phyloP scores from a whole-genome alignment of 2,329 filamentous ascomycete species.

The Macroventuria anomochaeta region DNA sequence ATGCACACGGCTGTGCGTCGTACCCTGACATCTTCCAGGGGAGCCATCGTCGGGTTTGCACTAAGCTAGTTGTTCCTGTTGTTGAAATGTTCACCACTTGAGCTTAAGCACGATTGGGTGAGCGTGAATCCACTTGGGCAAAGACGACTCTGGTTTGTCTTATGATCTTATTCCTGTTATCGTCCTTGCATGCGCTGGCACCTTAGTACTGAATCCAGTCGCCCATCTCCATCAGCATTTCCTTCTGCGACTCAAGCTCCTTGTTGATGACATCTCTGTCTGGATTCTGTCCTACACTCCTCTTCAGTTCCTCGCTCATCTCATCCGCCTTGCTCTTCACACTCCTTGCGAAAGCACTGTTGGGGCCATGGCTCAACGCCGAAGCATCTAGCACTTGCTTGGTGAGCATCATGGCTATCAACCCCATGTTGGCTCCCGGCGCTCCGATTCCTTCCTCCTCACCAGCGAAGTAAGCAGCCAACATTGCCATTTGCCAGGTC shows the following conservation, averaged over 20 bases:
- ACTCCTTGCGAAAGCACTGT: constrained; percentile 50
- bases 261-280: constrained; percentile 29
- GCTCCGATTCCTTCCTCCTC: constrained; percentile 33
- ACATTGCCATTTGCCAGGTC: constrained; percentile 49
- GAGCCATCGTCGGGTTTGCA: too few relatives aligned
- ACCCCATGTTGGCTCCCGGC: constrained; percentile 49
- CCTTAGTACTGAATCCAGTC: constrained; percentile 26
- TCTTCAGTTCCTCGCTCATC: constrained; percentile 31
- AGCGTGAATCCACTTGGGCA: too few relatives aligned
- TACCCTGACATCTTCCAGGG: too few relatives aligned
- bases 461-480: constrained; percentile 43
- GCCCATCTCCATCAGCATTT: constrained; percentile 41
- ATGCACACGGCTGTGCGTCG: too few relatives aligned
- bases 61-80: too few relatives aligned
- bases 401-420: constrained; percentile 53
- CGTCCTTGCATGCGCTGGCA: too few relatives aligned
- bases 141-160: too few relatives aligned
- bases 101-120: too few relatives aligned
- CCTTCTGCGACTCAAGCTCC: constrained; percentile 37
- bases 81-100: too few relatives aligned
- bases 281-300: constrained; percentile 28
- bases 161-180: too few relatives aligned
- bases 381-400: constrained; percentile 50
- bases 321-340: constrained; percentile 49
- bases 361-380: constrained; percentile 52